Conservation (phyloP, 768 basidiomycete species). For the Hemileccinum rubropunctum region DNA sequence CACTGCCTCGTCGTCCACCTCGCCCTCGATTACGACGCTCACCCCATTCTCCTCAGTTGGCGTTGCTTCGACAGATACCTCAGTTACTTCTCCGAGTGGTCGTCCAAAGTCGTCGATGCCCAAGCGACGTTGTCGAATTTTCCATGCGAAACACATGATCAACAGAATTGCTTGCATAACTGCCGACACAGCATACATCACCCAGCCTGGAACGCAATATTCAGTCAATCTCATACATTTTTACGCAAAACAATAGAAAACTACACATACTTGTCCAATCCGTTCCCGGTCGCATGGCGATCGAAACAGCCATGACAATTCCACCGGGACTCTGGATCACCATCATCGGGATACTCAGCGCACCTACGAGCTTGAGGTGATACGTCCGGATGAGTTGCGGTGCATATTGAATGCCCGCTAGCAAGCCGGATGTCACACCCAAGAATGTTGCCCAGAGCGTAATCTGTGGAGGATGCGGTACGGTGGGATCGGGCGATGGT, state of each 20-base stretch:
- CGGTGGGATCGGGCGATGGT: slow-evolving; percentile 34
- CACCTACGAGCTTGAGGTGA: slow-evolving; percentile 77
- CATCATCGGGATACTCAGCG: slow-evolving; percentile 95
- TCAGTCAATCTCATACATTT: neutral
- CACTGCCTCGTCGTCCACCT: slow-evolving; percentile 1
- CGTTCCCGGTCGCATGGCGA: slow-evolving; percentile 74
- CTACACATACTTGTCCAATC: slow-evolving; percentile 73
- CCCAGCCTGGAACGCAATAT: slow-evolving; percentile 54
- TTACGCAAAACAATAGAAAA: neutral
- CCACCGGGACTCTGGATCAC: slow-evolving; percentile 90
- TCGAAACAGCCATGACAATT: slow-evolving; percentile 80
- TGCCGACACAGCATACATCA: slow-evolving; percentile 77
- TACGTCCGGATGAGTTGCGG: slow-evolving; percentile 88
- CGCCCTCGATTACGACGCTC: slow-evolving; percentile 23
- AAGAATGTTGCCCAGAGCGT: slow-evolving; percentile 81
- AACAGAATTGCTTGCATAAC: slow-evolving; percentile 81
- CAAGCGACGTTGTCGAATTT: slow-evolving; percentile 66
- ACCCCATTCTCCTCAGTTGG: slow-evolving; percentile 11
- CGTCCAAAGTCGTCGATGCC: slow-evolving; percentile 90
- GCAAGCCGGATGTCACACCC: slow-evolving; percentile 73
- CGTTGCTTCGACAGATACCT: neutral
- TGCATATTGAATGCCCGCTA: slow-evolving; percentile 83
- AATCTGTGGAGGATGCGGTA: slow-evolving; percentile 38
- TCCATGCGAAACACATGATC: slow-evolving; percentile 85
- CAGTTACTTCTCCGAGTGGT: slow-evolving; percentile 32